A percentile compares a stretch with the other conserved stretches of the same genome.
Conservation (phyloP, 2,329 filamentous ascomycete species). For the Metarhizium anisopliae region DNA sequence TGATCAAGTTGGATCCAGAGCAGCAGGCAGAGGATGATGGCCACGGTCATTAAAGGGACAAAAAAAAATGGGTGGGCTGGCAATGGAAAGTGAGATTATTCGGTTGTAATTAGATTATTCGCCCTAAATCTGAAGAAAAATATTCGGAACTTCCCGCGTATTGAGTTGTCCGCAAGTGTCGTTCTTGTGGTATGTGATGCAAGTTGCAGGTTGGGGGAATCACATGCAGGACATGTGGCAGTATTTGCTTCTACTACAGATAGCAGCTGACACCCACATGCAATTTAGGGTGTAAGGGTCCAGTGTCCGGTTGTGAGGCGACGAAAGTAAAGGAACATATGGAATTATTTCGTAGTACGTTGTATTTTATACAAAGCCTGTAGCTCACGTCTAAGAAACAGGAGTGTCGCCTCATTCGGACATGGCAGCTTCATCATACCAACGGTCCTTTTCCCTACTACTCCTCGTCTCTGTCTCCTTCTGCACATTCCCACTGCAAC, state of each 20-base stretch:
- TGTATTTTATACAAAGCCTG: constrained; percentile 29
- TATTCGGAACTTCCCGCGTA: not conserved
- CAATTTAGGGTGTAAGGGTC: not conserved
- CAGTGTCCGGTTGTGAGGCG: not conserved
- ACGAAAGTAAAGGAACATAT: not conserved
- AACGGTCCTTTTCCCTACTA: not conserved
- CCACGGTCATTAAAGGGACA: constrained; percentile 59
- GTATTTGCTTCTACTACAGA: not conserved
- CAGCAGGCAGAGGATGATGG: constrained; percentile 63
- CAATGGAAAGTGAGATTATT: not conserved
- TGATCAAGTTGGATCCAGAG: constrained; percentile 97
- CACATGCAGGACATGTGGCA: not conserved
- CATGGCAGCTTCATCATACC: constrained; percentile 3
- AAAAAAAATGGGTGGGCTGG: not conserved
- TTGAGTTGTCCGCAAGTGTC: not conserved
- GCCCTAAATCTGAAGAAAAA: not conserved
- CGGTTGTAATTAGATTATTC: constrained; percentile 2
- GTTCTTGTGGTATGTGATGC: not conserved
- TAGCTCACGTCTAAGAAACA: constrained; percentile 27
- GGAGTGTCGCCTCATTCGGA: constrained; percentile 16
- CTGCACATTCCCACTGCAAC: not conserved
- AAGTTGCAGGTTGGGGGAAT: not conserved
- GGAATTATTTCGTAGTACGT: constrained; percentile 16
- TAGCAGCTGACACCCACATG: not conserved
- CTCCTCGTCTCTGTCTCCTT: constrained; percentile 8